Percentiles rank a stretch among this genome's conserved stretches.
Evolutionary conservation across 2,329 filamentous ascomycete species (phyloP).

Genomic region (Daldinia sp.): DNA sequence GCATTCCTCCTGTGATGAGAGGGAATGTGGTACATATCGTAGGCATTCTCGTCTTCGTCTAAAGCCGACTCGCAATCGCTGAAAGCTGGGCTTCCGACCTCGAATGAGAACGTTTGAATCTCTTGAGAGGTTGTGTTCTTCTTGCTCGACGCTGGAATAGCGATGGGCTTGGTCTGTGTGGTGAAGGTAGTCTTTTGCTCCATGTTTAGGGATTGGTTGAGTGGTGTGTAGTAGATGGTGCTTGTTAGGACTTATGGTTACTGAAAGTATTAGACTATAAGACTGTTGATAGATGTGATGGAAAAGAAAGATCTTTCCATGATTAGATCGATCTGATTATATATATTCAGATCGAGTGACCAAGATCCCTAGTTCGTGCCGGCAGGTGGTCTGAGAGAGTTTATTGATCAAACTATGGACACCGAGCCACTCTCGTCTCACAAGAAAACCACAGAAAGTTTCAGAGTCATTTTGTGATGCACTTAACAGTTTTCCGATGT

Average conservation of each 20-base stretch:
- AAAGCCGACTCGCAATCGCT: conserved; percentile 35
- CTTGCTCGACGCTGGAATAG: conserved; percentile 25
- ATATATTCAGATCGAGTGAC: conserved; percentile 23
- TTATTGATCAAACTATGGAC: conserved; percentile 23
- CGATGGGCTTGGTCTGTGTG: conserved; percentile 25
- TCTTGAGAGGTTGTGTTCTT: conserved; percentile 6
- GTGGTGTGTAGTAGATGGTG: conserved; percentile 8
- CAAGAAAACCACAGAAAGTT: conserved; percentile 21
- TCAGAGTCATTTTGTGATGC: conserved; percentile 26
- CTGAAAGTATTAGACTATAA: conserved; percentile 3
- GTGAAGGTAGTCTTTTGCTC: conserved; percentile 13
- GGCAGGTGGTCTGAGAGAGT: conserved; percentile 21
- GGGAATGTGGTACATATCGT: conserved; percentile 29
- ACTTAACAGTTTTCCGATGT: conserved; percentile 16
- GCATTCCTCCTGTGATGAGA: conserved; percentile 35
- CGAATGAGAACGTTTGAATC: conserved; percentile 11
- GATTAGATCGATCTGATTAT: conserved; percentile 31
- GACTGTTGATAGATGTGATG: conserved; percentile 4
- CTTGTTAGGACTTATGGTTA: not conserved
- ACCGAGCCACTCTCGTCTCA: conserved; percentile 37
- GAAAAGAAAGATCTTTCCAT: not conserved
- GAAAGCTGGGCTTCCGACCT: conserved; percentile 24
- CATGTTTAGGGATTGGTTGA: conserved; percentile 12
- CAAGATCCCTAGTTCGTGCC: conserved; percentile 12
- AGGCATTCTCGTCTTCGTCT: conserved; percentile 32